Evolutionary conservation across 2,329 filamentous ascomycete genomes (phyloP).

Genomic region (Cladosporium sp.): DNA sequence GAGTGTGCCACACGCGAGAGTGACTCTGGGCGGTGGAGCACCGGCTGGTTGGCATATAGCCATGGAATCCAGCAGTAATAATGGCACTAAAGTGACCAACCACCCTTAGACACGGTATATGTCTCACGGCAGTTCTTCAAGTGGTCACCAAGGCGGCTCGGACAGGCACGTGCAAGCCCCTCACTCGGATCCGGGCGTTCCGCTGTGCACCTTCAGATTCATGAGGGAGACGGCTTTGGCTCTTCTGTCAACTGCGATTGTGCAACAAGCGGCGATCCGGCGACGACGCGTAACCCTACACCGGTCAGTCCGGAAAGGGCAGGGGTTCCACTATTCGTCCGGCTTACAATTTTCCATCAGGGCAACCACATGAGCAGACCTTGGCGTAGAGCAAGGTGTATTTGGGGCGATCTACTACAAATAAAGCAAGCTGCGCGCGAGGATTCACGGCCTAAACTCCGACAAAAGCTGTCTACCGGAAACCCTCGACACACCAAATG

Average conservation of each 20-base stretch:
- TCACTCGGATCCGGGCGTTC: neutral
- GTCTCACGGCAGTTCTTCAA: neutral
- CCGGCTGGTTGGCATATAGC: neutral
- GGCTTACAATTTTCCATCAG: neutral
- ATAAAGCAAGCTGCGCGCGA: neutral
- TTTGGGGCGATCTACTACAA: neutral
- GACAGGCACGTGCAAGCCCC: neutral
- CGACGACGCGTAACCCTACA: neutral
- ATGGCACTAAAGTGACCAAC: neutral
- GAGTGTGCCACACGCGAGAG: neutral
- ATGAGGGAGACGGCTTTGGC: neutral
- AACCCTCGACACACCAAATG: neutral
- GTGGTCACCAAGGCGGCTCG: neutral
- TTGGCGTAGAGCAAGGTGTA: neutral
- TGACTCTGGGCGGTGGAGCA: neutral
- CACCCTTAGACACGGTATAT: neutral
- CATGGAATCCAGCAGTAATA: neutral
- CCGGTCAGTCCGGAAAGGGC: neutral
- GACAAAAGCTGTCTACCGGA: neutral
- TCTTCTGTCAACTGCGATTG: neutral
- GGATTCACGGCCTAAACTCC: neutral
- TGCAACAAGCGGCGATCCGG: neutral
- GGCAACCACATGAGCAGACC: neutral
- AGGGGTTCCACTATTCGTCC: neutral
- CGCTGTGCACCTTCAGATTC: neutral